Evolutionary conservation across 495 filamentous ascomycete genomes (phyloP), one percentile per base, ranked within the genome.

Genomic region (Penicillium cosmopolitanum): DNA sequence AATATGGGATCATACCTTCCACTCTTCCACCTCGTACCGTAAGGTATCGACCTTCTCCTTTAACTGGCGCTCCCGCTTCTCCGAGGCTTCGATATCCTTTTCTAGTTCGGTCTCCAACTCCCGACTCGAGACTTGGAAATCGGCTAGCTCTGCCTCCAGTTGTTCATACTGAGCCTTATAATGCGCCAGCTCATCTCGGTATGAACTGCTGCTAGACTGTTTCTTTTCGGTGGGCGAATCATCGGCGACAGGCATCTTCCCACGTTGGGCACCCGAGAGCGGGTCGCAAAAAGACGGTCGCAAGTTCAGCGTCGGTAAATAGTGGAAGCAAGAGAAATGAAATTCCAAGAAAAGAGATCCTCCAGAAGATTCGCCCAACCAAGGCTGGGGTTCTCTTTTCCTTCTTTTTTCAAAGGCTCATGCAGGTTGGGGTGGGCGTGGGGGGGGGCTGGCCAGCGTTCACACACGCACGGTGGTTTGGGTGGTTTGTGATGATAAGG

Each of bases 151-250:
- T 51, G 87, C 80, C 77, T 96, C 94, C 10, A 98, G 83, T 68
- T 92, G 86, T 71, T 96, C 92, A 80, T 98, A 97, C 73, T 98
- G 95, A 43, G 87, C 74, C 75, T 98, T 98, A 81, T 98, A 98
- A 81, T 93, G 96, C 40, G 88, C 85, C 25, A 97, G 77, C 53
- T 92, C 88, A 63, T 93, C 88, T 68, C 90, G 85, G 34, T 80
- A 71, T 25, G 79, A 83, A 55, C 85, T 77, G 48, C 79, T 75
- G 56, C 28, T 31, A 9, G 80, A 81, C 63, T 75, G 84, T 33
- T 85, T 82, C 36, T 85, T 83, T 50, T 85, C 85, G 44, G 89
- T 86, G 51, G 85, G 82, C 66, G 82, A 77, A 65, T 88, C 86
- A 53, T 87, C 84, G 80, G 87, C 85, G 70, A 74, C 75, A 56